These are phyloP conservation scores for Pseudozyma hubeiensis DNA, from an alignment of 1,284 basidiomycete genomes.

Conservation along the genomic window DNA sequence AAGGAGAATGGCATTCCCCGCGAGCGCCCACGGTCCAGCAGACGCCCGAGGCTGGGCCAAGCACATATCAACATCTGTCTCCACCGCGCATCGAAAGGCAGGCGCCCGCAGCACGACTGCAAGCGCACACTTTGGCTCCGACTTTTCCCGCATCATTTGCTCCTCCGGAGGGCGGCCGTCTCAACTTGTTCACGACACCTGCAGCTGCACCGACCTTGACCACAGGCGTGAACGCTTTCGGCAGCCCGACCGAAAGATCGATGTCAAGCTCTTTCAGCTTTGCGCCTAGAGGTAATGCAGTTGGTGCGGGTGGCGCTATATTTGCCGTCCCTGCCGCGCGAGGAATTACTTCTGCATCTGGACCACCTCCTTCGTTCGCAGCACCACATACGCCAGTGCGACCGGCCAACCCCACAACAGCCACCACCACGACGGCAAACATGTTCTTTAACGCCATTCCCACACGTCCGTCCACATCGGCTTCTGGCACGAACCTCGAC, in stretches of 20 bases:
- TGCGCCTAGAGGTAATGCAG: background rate
- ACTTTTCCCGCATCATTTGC: background rate
- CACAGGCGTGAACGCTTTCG: background rate
- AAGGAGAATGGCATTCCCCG: conserved; percentile 1
- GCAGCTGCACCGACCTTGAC: background rate
- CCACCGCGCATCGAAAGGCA: conserved; percentile 16
- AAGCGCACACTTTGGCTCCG: background rate
- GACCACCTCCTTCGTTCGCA: background rate
- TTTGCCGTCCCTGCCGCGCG: conserved; percentile 1
- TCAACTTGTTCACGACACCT: conserved; percentile 2
- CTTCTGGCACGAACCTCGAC: conserved; percentile 22
- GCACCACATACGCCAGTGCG: conserved; percentile 9
- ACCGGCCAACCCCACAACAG: background rate
- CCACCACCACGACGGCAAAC: conserved; percentile 1
- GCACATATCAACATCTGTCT: background rate
- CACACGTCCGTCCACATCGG: background rate
- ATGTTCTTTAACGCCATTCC: background rate
- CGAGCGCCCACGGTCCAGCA: background rate
- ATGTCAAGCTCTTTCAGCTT: conserved; percentile 15
- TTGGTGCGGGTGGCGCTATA: background rate
- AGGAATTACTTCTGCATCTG: background rate
- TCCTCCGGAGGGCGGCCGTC: background rate
- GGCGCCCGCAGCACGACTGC: background rate
- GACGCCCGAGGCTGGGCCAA: conserved; percentile 9
- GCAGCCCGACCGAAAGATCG: background rate